Evolutionary conservation across 208 protist species (phyloP).

Genomic region (Jaenimonas drosophilae): DNA sequence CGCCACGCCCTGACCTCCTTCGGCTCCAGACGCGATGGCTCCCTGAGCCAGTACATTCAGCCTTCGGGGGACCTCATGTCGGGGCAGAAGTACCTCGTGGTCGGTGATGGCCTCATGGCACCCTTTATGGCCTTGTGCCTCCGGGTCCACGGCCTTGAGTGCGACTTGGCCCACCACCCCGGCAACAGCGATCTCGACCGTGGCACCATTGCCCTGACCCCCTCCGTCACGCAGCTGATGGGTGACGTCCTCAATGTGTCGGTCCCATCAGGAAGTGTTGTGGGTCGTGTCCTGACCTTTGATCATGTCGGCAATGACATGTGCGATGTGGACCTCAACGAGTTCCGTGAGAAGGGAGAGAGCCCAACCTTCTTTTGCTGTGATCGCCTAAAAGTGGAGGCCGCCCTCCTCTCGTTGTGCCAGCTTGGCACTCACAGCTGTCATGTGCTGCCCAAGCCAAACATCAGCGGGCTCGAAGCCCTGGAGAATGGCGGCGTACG

Average conservation of each 20-base stretch:
- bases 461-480: constrained; percentile 71
- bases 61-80: constrained; percentile 32
- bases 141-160: constrained; percentile 80
- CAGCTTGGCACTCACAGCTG: constrained; percentile 75
- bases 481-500: constrained; percentile 76
- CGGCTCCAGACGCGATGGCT: constrained; percentile 37
- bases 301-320: constrained; percentile 90
- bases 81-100: constrained; percentile 75
- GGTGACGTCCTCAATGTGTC: constrained; percentile 87
- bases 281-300: constrained; percentile 82
- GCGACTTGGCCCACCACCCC: constrained; percentile 72
- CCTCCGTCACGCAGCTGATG: constrained; percentile 87
- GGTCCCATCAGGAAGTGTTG: constrained; percentile 83
- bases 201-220: constrained; percentile 82
- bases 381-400: constrained; percentile 78
- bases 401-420: constrained; percentile 77
- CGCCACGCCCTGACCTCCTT: constrained; percentile 43
- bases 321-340: constrained; percentile 88
- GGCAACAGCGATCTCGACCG: constrained; percentile 65
- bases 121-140: constrained; percentile 90
- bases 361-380: constrained; percentile 92
- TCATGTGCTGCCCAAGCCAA: constrained; percentile 66
- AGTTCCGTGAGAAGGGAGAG: constrained; percentile 89
- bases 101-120: constrained; percentile 86
- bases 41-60: constrained; percentile 36